phyloP scores from a whole-genome alignment of 768 basidiomycete species.

The Rhodotorula paludigena region DNA sequence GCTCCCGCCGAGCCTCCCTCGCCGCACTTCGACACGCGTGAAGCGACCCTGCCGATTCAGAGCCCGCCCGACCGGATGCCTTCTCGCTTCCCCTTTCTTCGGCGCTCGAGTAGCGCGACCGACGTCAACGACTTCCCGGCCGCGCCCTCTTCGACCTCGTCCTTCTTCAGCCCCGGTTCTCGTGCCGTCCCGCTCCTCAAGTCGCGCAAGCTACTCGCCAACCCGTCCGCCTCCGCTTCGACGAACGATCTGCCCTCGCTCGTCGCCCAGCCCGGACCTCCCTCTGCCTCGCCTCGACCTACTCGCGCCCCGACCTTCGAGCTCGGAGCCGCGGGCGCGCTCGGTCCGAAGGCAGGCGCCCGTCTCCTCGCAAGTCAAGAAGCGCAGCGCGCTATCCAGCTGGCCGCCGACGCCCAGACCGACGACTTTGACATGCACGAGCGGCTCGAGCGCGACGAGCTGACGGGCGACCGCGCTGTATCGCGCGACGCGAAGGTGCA shows the following conservation, averaged over 20 bases:
- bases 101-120: background rate
- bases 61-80: background rate
- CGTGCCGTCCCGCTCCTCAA: no score
- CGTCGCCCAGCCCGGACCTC: background rate
- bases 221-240: background rate
- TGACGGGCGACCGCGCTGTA: background rate
- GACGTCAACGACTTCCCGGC: background rate
- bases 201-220: background rate
- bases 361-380: constrained; percentile 4
- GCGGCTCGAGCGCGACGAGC: background rate
- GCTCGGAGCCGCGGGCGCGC: background rate
- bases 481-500: no score
- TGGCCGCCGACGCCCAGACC: background rate
- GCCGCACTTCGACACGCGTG: background rate
- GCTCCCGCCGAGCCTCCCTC: no score
- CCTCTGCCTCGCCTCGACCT: background rate
- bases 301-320: background rate
- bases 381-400: background rate
- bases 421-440: background rate
- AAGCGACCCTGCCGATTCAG: no score
- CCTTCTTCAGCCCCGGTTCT: background rate
- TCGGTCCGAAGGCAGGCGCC: constrained; percentile 10
- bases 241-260: constrained; percentile 3
- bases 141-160: background rate
- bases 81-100: background rate